Percentiles rank a stretch among this genome's conserved stretches.
Conservation (phyloP, 2,329 filamentous ascomycete genomes). For the Pseudogymnoascus verrucosus region DNA sequence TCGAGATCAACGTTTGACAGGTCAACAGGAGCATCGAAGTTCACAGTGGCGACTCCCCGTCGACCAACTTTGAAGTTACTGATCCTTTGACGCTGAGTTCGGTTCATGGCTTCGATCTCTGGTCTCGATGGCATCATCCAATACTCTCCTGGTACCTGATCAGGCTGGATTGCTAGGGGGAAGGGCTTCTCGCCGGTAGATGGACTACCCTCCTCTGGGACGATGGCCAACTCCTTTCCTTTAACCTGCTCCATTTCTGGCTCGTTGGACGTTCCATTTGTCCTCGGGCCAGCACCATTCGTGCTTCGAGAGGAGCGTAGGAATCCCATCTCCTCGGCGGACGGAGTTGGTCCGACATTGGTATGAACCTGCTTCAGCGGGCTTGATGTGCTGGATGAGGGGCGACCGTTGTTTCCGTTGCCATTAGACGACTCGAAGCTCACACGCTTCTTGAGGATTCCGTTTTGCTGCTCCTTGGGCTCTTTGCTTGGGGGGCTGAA, state of each 20-base stretch:
- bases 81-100: slow-evolving; percentile 68
- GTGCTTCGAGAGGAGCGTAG: slow-evolving; percentile 42
- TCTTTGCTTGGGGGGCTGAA: slow-evolving; percentile 54
- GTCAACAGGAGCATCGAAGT: slow-evolving; percentile 76
- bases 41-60: slow-evolving; percentile 69
- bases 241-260: slow-evolving; percentile 65
- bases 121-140: slow-evolving; percentile 74
- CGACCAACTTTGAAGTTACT: slow-evolving; percentile 74
- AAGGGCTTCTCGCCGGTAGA: slow-evolving; percentile 9
- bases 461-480: slow-evolving; percentile 34
- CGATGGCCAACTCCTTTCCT: slow-evolving; percentile 69
- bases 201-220: slow-evolving; percentile 53
- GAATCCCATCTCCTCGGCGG: slow-evolving; percentile 51
- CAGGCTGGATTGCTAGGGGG: slow-evolving; percentile 14
- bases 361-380: slow-evolving; percentile 28
- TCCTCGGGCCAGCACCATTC: slow-evolving; percentile 37
- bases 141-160: slow-evolving; percentile 58
- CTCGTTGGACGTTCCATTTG: slow-evolving; percentile 30
- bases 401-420: slow-evolving; percentile 34
- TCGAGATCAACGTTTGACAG: slow-evolving; percentile 72
- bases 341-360: slow-evolving; percentile 42
- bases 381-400: slow-evolving; percentile 34
- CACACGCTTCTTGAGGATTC: slow-evolving; percentile 68
- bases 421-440: slow-evolving; percentile 72
- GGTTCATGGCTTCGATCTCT: slow-evolving; percentile 71